These are phyloP conservation scores for Butyriboletus loyo DNA, from an alignment of 768 basidiomycete genomes.

Conservation along the genomic window DNA sequence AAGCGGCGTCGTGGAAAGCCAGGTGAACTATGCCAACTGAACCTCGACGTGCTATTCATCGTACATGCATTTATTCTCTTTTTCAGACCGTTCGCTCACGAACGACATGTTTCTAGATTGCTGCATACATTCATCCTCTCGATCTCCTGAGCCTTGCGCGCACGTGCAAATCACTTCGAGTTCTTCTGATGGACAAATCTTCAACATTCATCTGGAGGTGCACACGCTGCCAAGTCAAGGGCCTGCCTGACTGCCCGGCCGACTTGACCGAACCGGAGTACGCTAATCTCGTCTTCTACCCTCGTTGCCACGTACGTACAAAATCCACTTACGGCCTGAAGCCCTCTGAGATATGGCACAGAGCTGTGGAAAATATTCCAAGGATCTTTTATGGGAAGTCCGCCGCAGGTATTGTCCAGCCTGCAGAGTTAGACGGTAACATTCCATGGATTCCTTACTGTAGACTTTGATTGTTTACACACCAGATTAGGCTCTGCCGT, in stretches of 20 bases:
- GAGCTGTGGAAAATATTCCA: slow-evolving; percentile 10
- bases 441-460: too few relatives aligned
- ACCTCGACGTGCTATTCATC: slow-evolving; percentile 5
- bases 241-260: too few relatives aligned
- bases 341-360: too few relatives aligned
- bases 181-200: slow-evolving; percentile 34
- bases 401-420: slow-evolving; percentile 11
- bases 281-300: slow-evolving; percentile 37
- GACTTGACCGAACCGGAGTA: too few relatives aligned
- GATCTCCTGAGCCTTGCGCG: slow-evolving; percentile 34
- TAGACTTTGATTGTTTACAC: background rate
- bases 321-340: too few relatives aligned
- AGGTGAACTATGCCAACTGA: slow-evolving; percentile 2
- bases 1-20: background rate
- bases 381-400: too few relatives aligned
- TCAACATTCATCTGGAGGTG: too few relatives aligned
- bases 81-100: background rate
- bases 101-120: slow-evolving; percentile 31
- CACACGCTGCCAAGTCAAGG: too few relatives aligned
- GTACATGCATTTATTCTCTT: background rate
- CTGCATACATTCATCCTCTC: slow-evolving; percentile 35
- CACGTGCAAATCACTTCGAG: slow-evolving; percentile 37
- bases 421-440: too few relatives aligned
- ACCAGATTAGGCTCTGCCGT: background rate
- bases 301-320: slow-evolving; percentile 17